phyloP scores from a whole-genome alignment of 345 rosid species.

The Boechera divaricarpa region DNA sequence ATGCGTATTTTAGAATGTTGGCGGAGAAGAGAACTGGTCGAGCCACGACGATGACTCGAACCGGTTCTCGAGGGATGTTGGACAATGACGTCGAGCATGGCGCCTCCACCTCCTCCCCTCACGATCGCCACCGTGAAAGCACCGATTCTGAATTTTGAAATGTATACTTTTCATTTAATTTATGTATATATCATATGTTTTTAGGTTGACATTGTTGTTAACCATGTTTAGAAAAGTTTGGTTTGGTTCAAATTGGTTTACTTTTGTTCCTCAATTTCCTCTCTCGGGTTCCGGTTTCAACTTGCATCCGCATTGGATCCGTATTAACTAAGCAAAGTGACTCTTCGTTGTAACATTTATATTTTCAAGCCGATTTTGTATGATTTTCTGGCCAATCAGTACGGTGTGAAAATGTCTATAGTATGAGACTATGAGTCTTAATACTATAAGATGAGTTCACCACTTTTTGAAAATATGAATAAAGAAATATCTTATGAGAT shows the following conservation, averaged over 20 bases:
- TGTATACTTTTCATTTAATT: background rate
- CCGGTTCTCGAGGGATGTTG: slow-evolving; percentile 39
- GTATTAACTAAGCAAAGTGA: slow-evolving; percentile 29
- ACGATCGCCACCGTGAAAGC: slow-evolving; percentile 31
- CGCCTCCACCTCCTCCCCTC: slow-evolving; percentile 4
- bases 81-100: slow-evolving; percentile 38
- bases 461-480: background rate
- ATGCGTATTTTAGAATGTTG: slow-evolving; percentile 54
- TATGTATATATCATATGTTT: background rate
- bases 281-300: slow-evolving; percentile 40
- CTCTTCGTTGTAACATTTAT: background rate
- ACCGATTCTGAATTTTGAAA: slow-evolving; percentile 35
- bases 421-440: background rate
- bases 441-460: no score
- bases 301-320: slow-evolving; percentile 39
- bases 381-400: background rate
- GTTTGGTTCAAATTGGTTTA: slow-evolving; percentile 21
- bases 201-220: slow-evolving; percentile 2
- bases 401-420: background rate
- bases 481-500: background rate
- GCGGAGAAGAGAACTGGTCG: slow-evolving; percentile 42
- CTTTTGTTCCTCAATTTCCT: slow-evolving; percentile 19
- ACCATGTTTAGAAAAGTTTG: slow-evolving; percentile 1
- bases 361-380: background rate
- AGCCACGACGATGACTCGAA: slow-evolving; percentile 30